Percentiles rank a stretch among this genome's conserved stretches.
These are phyloP conservation scores for Candida takata DNA, from an alignment of 805 yeast genomes.

Conservation along the genomic window DNA sequence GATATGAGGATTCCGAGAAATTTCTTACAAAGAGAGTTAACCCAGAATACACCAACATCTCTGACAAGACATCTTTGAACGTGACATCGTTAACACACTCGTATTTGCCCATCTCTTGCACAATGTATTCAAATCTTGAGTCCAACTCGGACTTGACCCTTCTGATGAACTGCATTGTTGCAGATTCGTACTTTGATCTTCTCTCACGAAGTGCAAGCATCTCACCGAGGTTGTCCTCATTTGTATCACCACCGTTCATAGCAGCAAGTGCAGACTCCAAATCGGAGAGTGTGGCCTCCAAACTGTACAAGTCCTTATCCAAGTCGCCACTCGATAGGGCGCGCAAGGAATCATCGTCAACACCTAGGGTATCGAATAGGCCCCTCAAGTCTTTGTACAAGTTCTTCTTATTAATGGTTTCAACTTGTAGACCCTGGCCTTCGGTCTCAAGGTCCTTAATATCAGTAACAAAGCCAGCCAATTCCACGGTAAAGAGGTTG, in stretches of 20 bases:
- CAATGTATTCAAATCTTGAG: slow-evolving; percentile 33
- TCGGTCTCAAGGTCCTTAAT: slow-evolving; percentile 65
- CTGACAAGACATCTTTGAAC: slow-evolving; percentile 23
- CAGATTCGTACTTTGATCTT: slow-evolving; percentile 49
- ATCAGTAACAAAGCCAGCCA: slow-evolving; percentile 58
- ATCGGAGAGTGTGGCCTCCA: slow-evolving; percentile 51
- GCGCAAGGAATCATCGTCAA: slow-evolving; percentile 48
- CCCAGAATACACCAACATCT: slow-evolving; percentile 40
- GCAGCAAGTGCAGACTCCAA: slow-evolving; percentile 61
- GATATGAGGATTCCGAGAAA: slow-evolving; percentile 41
- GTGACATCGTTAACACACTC: slow-evolving; percentile 4
- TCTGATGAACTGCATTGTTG: slow-evolving; percentile 42
- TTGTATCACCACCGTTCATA: slow-evolving; percentile 41
- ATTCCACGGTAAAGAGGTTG: slow-evolving; percentile 51
- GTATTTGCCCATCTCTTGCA: slow-evolving; percentile 23
- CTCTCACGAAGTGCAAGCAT: slow-evolving; percentile 72
- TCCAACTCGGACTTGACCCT: slow-evolving; percentile 39
- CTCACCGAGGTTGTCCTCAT: slow-evolving; percentile 40
- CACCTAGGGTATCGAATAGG: slow-evolving; percentile 63
- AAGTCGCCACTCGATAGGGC: slow-evolving; percentile 42
- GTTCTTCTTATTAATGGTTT: slow-evolving; percentile 72
- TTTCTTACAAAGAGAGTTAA: slow-evolving; percentile 53
- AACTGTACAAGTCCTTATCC: slow-evolving; percentile 37
- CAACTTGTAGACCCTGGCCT: slow-evolving; percentile 77
- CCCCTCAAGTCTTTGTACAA: slow-evolving; percentile 63